Evolutionary conservation across 2,329 filamentous ascomycete genomes (phyloP).

Genomic region (Trichoderma brevicompactum): DNA sequence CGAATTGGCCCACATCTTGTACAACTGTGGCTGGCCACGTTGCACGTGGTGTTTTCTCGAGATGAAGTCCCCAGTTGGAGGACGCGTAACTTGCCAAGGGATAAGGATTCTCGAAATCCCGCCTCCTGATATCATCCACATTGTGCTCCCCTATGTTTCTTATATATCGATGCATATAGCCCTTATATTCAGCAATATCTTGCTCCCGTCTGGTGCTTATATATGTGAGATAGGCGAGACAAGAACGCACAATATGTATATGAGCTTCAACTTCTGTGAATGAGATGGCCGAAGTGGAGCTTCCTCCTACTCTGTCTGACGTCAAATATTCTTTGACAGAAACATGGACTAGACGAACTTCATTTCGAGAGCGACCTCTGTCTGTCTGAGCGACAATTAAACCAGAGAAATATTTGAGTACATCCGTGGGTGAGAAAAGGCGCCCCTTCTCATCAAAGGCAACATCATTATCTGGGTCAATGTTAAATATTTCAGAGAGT

Average conservation of each 20-base stretch:
- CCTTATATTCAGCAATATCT: no score
- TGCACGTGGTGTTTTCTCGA: not conserved
- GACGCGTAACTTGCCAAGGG: not conserved
- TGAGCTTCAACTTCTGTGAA: not conserved
- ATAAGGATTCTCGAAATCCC: no score
- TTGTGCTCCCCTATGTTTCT: not conserved
- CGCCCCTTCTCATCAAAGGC: not conserved
- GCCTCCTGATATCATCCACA: no score
- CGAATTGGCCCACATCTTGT: no score
- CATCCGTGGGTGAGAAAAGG: not conserved
- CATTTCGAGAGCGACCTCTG: no score
- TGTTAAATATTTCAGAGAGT: not conserved
- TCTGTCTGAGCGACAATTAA: not conserved
- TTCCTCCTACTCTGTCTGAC: not conserved
- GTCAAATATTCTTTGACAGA: not conserved
- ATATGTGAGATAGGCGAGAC: not conserved
- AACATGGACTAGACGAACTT: not conserved
- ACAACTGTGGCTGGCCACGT: not conserved
- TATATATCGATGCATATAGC: accelerated
- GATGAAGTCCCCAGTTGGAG: not conserved
- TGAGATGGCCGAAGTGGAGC: not conserved
- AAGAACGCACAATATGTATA: not conserved
- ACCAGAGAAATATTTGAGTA: not conserved
- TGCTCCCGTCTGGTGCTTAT: no score
- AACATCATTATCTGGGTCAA: not conserved